Percentiles rank a stretch among this genome's conserved stretches.
phyloP scores from a whole-genome alignment of 805 yeast species.

The Yarrowia sp. region DNA sequence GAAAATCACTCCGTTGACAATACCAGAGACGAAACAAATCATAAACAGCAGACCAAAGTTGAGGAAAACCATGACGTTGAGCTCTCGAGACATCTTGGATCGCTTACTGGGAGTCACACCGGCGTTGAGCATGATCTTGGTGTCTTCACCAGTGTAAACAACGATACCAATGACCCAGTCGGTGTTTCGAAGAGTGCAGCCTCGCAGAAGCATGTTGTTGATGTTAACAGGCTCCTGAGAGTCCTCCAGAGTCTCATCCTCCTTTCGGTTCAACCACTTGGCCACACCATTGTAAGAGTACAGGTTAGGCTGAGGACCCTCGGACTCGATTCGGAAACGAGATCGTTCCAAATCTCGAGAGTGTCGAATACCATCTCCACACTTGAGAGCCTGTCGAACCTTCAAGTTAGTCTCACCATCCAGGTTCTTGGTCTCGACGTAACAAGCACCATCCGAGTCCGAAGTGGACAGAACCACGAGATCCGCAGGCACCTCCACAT shows the following conservation, averaged over 20 bases:
- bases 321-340: constrained; percentile 63
- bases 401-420: constrained; percentile 81
- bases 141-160: constrained; percentile 69
- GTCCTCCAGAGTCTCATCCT: constrained; percentile 72
- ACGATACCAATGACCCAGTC: constrained; percentile 74
- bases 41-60: constrained; percentile 64
- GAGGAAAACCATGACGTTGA: constrained; percentile 63
- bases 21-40: constrained; percentile 67
- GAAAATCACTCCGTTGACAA: constrained; percentile 67
- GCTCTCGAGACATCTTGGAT: constrained; percentile 63
- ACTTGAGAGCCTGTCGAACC: constrained; percentile 53
- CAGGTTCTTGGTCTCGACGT: constrained; percentile 67
- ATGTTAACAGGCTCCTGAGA: constrained; percentile 60
- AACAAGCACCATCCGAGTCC: constrained; percentile 68
- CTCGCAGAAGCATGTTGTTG: constrained; percentile 68
- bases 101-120: constrained; percentile 78
- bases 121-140: constrained; percentile 77
- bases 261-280: constrained; percentile 45
- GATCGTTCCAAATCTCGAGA: constrained; percentile 57
- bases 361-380: constrained; percentile 59
- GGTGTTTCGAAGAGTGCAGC: constrained; percentile 71
- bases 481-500: constrained; percentile 82
- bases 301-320: constrained; percentile 62
- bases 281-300: constrained; percentile 67
- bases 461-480: constrained; percentile 65